Evolutionary conservation across 176 grass and related monocot species (phyloP).

Genomic region (Raddia guianensis): DNA sequence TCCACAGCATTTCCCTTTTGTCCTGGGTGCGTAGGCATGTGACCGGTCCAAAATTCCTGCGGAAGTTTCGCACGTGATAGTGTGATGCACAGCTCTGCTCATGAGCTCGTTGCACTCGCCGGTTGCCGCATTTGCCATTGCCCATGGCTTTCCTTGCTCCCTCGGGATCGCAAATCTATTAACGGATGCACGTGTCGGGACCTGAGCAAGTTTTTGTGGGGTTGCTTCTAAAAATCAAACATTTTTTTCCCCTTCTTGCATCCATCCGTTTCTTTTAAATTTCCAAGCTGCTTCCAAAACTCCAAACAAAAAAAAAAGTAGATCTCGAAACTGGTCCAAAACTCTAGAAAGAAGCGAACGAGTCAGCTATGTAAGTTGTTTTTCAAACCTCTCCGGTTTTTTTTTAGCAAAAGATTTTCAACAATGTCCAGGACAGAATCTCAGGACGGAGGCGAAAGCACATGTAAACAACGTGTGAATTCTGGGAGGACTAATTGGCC

Average conservation of each 20-base stretch:
- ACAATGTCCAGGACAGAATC: too few relatives aligned
- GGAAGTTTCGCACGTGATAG: neutral
- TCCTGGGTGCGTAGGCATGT: neutral
- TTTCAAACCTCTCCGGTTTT: too few relatives aligned
- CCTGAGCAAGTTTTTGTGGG: neutral
- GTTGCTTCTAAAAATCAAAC: too few relatives aligned
- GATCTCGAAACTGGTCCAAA: too few relatives aligned
- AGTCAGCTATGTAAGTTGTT: too few relatives aligned
- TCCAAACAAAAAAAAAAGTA: too few relatives aligned
- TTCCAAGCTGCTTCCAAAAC: too few relatives aligned
- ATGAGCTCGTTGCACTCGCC: neutral
- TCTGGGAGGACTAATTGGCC: neutral
- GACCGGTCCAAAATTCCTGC: neutral
- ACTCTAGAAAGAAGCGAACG: too few relatives aligned
- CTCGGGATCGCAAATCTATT: neutral
- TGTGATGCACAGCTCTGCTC: neutral
- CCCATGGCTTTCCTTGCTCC: neutral
- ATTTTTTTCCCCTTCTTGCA: too few relatives aligned
- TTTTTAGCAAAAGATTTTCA: too few relatives aligned
- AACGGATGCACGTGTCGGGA: neutral
- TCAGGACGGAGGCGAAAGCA: neutral
- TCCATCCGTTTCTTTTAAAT: too few relatives aligned
- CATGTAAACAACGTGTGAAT: slow-evolving; percentile 35
- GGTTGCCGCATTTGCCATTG: neutral
- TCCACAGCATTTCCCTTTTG: neutral